Conservation (phyloP, 768 basidiomycete species). For the Atractiella rhizophila region DNA sequence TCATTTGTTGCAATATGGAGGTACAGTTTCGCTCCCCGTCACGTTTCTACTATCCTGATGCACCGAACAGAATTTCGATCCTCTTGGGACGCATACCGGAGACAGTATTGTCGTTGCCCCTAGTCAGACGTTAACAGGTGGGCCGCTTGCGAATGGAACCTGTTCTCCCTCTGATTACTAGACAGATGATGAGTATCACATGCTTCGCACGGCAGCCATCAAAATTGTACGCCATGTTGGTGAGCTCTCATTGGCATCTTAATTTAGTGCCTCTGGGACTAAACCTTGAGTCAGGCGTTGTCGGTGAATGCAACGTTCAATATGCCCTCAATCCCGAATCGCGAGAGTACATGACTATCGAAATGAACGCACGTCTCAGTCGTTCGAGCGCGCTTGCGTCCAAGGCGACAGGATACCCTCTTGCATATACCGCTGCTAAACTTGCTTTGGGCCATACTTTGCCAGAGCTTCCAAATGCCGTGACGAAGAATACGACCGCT, state of each 20-base stretch:
- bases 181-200: constrained; percentile 63
- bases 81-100: constrained; percentile 92
- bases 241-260: no score
- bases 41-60: not conserved
- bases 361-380: constrained; percentile 23
- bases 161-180: not conserved
- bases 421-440: constrained; percentile 97
- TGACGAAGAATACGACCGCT: constrained; percentile 95
- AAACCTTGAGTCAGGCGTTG: no score
- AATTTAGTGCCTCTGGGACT: constrained; percentile 39
- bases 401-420: constrained; percentile 94
- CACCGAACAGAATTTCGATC: constrained; percentile 67
- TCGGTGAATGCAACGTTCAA: constrained; percentile 93
- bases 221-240: constrained; percentile 50
- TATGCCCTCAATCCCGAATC: constrained; percentile 85
- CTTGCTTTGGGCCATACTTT: constrained; percentile 92
- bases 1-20: constrained; percentile 95
- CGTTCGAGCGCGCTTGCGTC: constrained; percentile 63
- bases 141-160: constrained; percentile 1
- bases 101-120: constrained; percentile 98
- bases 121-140: constrained; percentile 81
- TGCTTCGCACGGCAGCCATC: constrained; percentile 90
- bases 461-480: constrained; percentile 91
- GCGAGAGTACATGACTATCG: constrained; percentile 91
- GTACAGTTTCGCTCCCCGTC: not conserved